Base-by-base conservation (phyloP, 345 rosid genomes). In the Corchorus olitorius region DNA sequence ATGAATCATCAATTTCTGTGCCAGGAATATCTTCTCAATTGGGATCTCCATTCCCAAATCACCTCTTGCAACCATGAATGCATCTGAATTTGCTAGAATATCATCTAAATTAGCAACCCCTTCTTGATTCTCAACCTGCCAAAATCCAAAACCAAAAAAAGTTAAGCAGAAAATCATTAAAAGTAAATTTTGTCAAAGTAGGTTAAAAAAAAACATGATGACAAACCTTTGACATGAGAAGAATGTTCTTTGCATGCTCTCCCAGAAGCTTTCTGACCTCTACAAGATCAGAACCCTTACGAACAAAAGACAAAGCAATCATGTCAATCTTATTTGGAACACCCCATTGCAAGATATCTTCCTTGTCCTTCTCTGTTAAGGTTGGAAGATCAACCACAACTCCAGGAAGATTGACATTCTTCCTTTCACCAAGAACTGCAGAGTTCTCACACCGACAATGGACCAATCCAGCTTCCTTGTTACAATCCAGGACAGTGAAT, bases 31-130 rank as follows among this genome's bases (percentile, higher is more conserved):
- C 84, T 88, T 91, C 78, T 91, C 93, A 4, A 84, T 91, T 1
- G 93, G 92, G 49, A 89, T 91, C 84, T 91, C 96, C 93, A 91
- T 91, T 46, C 96, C 96, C 8, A 91, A 81, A 82, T 89, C 93
- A 37, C 92, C 96, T 68, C 92, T 86, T 53, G 96, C 96, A 74
- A 91, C 95, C 92, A 91, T 91, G 76, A 91, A 89, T 48, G 96
- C 93, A 84, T 91, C 96, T 4, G 91, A 83, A 58, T 88, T 86
- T 50, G 87, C 86, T 45, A 91, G 77, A 75, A 91, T 86, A 10
- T 86, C 78, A 69, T 89, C 92, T 8, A 91, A 84, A 15, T 91
- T 91, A 49, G 72, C 82, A 64, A 89, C 93, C 58, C 93, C 92
- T 81, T 88, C 93, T 84, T 86, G 97, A 80, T 91, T 91, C 74